These are phyloP conservation scores for Stagonosporopsis vannaccii DNA, from an alignment of 2,329 filamentous ascomycete genomes.

Conservation along the genomic window DNA sequence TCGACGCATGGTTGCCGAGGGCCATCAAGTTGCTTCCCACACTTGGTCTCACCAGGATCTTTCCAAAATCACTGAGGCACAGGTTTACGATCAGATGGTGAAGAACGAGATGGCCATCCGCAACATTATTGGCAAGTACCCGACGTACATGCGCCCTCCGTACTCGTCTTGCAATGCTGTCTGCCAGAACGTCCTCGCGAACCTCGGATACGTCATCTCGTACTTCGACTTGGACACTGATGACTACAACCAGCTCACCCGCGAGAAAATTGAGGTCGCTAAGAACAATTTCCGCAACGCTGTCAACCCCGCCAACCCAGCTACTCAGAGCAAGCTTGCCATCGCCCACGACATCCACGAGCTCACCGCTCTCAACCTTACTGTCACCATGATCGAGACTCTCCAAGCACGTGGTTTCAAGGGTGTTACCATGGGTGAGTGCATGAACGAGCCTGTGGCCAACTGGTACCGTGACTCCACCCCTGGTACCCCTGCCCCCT, in stretches of 20 bases:
- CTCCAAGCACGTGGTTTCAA: constrained; percentile 50
- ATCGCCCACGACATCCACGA: constrained; percentile 61
- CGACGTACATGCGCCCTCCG: constrained; percentile 62
- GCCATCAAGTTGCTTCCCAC: constrained; percentile 69
- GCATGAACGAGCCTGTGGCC: constrained; percentile 52
- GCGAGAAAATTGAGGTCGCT: constrained; percentile 40
- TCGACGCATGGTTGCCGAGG: constrained; percentile 60
- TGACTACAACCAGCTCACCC: constrained; percentile 42
- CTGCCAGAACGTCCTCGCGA: constrained; percentile 50
- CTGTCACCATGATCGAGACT: constrained; percentile 53
- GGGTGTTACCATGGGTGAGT: constrained; percentile 58
- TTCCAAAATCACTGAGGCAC: constrained; percentile 50
- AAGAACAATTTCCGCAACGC: constrained; percentile 52
- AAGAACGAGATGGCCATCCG: constrained; percentile 63
- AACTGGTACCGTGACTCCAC: constrained; percentile 59
- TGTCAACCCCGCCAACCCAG: constrained; percentile 44
- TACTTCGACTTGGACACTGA: constrained; percentile 68
- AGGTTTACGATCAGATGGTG: constrained; percentile 58
- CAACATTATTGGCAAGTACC: constrained; percentile 62
- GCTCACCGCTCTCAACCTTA: constrained; percentile 54
- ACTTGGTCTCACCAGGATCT: constrained; percentile 63
- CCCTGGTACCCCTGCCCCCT: constrained; percentile 44
- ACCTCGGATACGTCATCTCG: constrained; percentile 65
- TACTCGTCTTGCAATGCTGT: constrained; percentile 55
- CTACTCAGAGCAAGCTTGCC: constrained; percentile 55